Conservation (phyloP, 305 asterid species). For the Ajuga reptans region DNA sequence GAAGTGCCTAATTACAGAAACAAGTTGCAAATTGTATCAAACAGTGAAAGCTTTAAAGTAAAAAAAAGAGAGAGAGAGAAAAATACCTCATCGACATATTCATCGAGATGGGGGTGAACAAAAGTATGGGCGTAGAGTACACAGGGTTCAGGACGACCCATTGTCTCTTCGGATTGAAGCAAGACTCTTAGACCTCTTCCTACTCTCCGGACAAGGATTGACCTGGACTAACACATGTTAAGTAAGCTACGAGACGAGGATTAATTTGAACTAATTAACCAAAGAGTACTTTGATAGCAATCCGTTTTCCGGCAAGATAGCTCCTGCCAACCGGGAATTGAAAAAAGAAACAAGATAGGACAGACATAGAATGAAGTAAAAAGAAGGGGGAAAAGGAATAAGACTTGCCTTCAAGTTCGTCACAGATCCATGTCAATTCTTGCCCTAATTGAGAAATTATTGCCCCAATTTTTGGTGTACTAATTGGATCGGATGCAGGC, state of each 20-base stretch:
- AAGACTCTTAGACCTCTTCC: background rate
- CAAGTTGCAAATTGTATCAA: background rate
- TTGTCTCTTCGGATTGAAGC: slow-evolving; percentile 17
- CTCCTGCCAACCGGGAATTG: background rate
- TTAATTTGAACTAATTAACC: background rate
- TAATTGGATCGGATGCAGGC: background rate
- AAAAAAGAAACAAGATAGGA: background rate
- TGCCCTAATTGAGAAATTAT: background rate
- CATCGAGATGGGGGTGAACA: slow-evolving; percentile 40
- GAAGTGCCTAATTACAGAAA: background rate
- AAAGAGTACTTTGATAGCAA: background rate
- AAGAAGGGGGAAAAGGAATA: background rate
- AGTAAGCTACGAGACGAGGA: background rate
- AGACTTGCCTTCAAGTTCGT: background rate
- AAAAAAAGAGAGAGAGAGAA: background rate
- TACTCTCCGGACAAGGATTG: background rate
- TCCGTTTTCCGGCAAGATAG: background rate
- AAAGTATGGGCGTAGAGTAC: slow-evolving; percentile 89
- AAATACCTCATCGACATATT: slow-evolving; percentile 80
- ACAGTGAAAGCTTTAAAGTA: background rate
- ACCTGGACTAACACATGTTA: background rate
- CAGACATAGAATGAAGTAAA: background rate
- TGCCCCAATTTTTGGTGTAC: background rate
- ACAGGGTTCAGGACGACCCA: slow-evolving; percentile 89
- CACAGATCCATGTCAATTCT: background rate